Evolutionary conservation across 148 eudicot genomes (phyloP).

Genomic region (Nyssa sinensis): DNA sequence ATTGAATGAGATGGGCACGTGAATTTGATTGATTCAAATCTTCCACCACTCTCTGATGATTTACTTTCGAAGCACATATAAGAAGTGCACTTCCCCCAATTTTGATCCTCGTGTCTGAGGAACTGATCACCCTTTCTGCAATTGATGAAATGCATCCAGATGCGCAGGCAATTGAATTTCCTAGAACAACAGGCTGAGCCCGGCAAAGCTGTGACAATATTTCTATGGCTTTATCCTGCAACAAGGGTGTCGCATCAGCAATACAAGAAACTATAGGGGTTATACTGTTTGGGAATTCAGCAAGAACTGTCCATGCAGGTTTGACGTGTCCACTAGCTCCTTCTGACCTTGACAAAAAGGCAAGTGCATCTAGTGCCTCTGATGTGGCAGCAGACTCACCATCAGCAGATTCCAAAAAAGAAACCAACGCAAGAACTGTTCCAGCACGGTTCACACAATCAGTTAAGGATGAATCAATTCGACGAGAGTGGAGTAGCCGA

Average conservation of each 20-base stretch:
- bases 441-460: conserved; percentile 78
- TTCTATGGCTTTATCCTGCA: conserved; percentile 94
- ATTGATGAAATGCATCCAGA: conserved; percentile 71
- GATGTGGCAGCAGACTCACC: conserved; percentile 59
- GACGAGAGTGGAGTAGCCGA: conserved; percentile 63
- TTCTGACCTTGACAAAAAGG: conserved; percentile 60
- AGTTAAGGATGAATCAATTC: conserved; percentile 56
- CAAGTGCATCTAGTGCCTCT: conserved; percentile 92
- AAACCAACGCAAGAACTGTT: conserved; percentile 81
- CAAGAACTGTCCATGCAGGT: conserved; percentile 81
- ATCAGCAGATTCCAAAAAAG: conserved; percentile 60
- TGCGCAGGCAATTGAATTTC: conserved; percentile 58
- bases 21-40: conserved; percentile 59
- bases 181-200: conserved; percentile 63
- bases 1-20: conserved; percentile 56
- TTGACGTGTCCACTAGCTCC: conserved; percentile 49
- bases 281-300: conserved; percentile 68
- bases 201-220: conserved; percentile 72
- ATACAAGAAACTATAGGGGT: conserved; percentile 76
- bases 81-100: conserved; percentile 92
- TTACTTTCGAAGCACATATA: conserved; percentile 75
- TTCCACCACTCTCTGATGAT: conserved; percentile 62
- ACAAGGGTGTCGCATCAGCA: conserved; percentile 51
- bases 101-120: conserved; percentile 56
- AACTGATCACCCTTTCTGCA: conserved; percentile 71